Percentiles rank a stretch among this genome's conserved stretches.
phyloP scores from a whole-genome alignment of 225 moss, liverwort and hornwort species.

The Marchantia polymorpha region DNA sequence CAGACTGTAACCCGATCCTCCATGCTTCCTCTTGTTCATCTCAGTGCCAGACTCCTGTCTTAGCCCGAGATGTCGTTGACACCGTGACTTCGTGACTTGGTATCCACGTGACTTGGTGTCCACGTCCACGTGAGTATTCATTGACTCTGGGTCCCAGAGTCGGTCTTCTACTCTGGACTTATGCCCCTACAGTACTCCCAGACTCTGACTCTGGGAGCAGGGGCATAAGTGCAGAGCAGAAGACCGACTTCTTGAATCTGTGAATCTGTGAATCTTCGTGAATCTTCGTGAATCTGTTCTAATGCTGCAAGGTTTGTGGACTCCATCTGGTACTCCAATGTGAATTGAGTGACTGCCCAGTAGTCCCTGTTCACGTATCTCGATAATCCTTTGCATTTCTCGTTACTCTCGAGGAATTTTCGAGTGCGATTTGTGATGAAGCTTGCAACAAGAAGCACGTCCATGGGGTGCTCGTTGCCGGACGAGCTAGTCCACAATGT shows the following conservation, averaged over 20 bases:
- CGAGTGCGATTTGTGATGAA: neutral
- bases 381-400: no score
- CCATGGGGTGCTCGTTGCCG: neutral
- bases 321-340: no score
- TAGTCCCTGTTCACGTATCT: no score
- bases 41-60: neutral
- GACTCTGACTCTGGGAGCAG: neutral
- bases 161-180: no score
- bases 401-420: no score
- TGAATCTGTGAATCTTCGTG: no score
- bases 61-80: neutral
- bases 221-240: neutral
- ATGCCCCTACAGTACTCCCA: no score
- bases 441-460: neutral
- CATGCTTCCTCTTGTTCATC: neutral
- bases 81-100: no score
- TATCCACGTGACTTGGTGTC: neutral
- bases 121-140: neutral
- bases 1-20: neutral
- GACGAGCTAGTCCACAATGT: neutral
- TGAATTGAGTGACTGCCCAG: no score
- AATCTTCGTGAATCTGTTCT: neutral
- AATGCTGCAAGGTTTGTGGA: no score
- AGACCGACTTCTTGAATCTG: neutral
- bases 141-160: neutral